Conservation (phyloP, 768 basidiomycete species). For the Termitomyces eurrhizus region DNA sequence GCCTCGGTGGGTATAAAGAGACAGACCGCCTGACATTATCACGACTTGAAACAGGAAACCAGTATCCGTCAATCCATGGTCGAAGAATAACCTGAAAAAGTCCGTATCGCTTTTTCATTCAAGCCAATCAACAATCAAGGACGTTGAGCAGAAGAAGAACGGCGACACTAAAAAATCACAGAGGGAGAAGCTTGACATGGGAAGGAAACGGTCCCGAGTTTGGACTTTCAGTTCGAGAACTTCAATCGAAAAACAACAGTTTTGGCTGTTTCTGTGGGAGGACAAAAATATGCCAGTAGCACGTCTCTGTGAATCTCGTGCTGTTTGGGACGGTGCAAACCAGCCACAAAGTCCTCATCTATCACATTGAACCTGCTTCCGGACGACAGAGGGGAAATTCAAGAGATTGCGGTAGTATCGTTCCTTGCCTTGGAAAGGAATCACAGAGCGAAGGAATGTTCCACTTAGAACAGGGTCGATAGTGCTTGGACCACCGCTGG, state of each 20-base stretch:
- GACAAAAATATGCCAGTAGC: constrained; percentile 33
- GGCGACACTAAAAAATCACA: constrained; percentile 30
- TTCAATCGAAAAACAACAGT: neutral
- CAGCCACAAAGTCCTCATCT: neutral
- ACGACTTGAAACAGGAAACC: constrained; percentile 29
- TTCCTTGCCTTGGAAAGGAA: too few relatives aligned
- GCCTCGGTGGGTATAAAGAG: constrained; percentile 36
- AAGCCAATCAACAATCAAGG: neutral
- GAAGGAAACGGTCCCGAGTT: constrained; percentile 30
- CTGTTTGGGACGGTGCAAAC: constrained; percentile 14
- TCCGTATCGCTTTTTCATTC: constrained; percentile 16
- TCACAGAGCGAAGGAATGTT: too few relatives aligned
- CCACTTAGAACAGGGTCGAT: too few relatives aligned
- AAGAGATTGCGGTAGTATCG: too few relatives aligned
- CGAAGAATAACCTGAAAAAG: constrained; percentile 35
- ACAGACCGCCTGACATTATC: constrained; percentile 33
- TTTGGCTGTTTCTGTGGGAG: constrained; percentile 22
- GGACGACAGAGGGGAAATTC: too few relatives aligned
- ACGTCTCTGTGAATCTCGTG: constrained; percentile 19
- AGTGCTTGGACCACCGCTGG: too few relatives aligned
- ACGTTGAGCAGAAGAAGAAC: constrained; percentile 22
- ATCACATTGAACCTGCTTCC: too few relatives aligned
- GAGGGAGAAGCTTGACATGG: constrained; percentile 36
- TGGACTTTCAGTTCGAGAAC: neutral
- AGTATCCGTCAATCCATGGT: constrained; percentile 22